These are phyloP conservation scores for Blastocrithidia nonstop DNA, from an alignment of 208 protist species.

Conservation along the genomic window DNA sequence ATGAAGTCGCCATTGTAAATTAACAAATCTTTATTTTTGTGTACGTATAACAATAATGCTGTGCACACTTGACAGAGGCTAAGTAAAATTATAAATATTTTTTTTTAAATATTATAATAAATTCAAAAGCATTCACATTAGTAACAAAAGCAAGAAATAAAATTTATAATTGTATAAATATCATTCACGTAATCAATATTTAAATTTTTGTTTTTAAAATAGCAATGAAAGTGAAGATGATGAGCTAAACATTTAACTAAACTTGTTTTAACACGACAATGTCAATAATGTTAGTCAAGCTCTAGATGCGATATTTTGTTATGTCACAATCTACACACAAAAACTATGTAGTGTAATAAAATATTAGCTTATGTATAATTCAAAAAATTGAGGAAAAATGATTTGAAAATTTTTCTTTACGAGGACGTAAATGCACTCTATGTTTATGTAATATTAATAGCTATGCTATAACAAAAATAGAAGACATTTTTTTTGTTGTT, in stretches of 20 bases:
- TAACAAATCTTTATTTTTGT: slow-evolving; percentile 5
- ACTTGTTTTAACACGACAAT: no score
- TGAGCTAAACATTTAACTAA: no score
- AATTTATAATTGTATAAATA: not conserved
- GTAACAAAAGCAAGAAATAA: no score
- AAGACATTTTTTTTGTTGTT: no score
- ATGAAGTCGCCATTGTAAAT: slow-evolving; percentile 33
- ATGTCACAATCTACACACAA: no score
- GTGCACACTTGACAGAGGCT: not conserved
- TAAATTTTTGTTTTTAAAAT: not conserved
- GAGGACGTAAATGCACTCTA: not conserved
- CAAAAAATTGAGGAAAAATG: slow-evolving; percentile 8
- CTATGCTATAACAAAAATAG: no score
- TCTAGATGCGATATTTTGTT: no score
- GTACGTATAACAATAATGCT: slow-evolving; percentile 1
- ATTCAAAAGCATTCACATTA: not conserved
- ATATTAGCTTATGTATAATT: slow-evolving; percentile 2
- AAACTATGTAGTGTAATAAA: not conserved
- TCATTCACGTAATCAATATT: slow-evolving; percentile 1
- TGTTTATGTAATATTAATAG: not conserved
- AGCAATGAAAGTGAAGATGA: no score
- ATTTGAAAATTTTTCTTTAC: not conserved
- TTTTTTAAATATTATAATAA: not conserved
- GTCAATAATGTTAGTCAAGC: no score
- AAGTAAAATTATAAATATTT: not conserved